Evolutionary conservation across 345 rosid species (phyloP), one percentile per base, ranked within the genome.

Genomic region (Toxicodendron radicans): DNA sequence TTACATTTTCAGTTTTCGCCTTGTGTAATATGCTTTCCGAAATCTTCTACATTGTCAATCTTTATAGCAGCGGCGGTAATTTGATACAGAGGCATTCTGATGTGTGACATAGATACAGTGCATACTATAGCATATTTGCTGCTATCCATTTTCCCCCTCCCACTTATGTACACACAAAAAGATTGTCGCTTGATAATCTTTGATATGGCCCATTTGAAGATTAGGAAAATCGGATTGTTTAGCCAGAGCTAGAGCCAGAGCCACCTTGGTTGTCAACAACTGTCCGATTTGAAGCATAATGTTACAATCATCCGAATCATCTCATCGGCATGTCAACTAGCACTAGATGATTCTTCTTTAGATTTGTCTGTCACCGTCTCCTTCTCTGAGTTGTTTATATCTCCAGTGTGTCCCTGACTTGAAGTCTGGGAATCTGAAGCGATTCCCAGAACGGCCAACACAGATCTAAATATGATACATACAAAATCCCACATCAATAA

Each of bases 361-460:
- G 86, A 64, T 76, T 86, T 84, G 73, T 91, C 94, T 1, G 80
- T 70, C 30, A 30, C 71, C 5, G 66, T 71, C 56, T 90, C 97
- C 72, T 85, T 85, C 53, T 83, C 85, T 0, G 90, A 83, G 78
- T 86, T 80, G 80, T 81, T 85, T 14, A 88, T 76, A 71, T 91
- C 91, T 10, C 72, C 89, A 0, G 84, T 84, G 77, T 85, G 96
- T 70, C 81, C 85, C 78, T 88, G 93, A 73, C 81, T 81, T 33
- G 94, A 79, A 66, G 83, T 65, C 78, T 89, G 94, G 20, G 91
- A 76, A 41, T 92, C 99, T 9, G 86, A 64, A 68, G 83, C 85
- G 66, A 93, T 86, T 81, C 99, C 99, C 73, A 93, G 84, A 82
- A 87, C 92, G 23, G 73, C 94, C 87, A 89, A 73, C 46, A 87